These are phyloP conservation scores for Oxytropis ochrocephala DNA, from an alignment of 306 rosid genomes.

Conservation along the genomic window DNA sequence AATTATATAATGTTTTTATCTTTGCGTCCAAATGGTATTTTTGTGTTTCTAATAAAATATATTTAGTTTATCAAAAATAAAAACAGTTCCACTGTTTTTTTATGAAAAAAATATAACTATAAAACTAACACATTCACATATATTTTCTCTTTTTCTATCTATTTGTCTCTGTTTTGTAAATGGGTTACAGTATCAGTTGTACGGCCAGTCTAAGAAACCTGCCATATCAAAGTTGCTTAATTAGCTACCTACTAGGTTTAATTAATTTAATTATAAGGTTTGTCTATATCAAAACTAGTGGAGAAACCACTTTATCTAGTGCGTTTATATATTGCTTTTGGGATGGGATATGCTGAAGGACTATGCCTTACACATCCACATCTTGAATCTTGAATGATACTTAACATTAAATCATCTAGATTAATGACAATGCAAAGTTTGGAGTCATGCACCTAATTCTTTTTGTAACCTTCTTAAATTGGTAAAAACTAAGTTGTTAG, in stretches of 20 bases:
- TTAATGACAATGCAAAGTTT: not conserved
- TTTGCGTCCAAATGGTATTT: too few relatives aligned
- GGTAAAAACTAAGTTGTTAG: slow-evolving; percentile 6
- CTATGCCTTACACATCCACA: slow-evolving; percentile 8
- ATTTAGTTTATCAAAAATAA: too few relatives aligned
- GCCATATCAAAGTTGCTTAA: too few relatives aligned
- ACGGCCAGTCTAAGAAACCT: too few relatives aligned
- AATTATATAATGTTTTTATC: too few relatives aligned
- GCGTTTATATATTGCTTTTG: slow-evolving; percentile 22
- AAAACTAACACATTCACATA: too few relatives aligned
- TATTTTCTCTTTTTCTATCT: too few relatives aligned
- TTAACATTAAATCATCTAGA: not conserved
- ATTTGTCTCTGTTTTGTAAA: too few relatives aligned
- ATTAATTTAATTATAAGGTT: not conserved
- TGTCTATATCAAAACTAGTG: slow-evolving; percentile 9
- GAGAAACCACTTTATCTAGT: slow-evolving; percentile 21
- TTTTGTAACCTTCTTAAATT: slow-evolving; percentile 18
- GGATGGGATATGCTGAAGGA: not conserved
- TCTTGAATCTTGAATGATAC: not conserved
- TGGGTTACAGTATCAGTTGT: too few relatives aligned
- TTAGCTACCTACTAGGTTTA: not conserved
- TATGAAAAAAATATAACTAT: too few relatives aligned
- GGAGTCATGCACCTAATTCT: not conserved
- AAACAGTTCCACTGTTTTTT: too few relatives aligned
- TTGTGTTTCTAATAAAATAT: too few relatives aligned